Conservation (phyloP, 2,329 filamentous ascomycete species). For the Verticillium tricorpus region DNA sequence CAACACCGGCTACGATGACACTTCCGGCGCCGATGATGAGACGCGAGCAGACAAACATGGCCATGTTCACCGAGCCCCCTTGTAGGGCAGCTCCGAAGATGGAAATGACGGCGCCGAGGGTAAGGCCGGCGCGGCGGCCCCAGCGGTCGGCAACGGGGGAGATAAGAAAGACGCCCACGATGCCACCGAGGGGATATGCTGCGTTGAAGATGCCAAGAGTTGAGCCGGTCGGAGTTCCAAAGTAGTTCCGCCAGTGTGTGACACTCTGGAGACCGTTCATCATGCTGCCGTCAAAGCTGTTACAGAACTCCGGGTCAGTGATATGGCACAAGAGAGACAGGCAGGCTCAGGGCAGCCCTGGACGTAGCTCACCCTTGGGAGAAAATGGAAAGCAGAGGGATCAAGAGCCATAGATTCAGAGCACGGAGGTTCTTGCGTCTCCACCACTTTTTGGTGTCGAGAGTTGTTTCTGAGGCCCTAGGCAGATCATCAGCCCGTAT, state of each 20-base stretch:
- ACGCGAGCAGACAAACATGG: constrained; percentile 36
- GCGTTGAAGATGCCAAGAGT: constrained; percentile 1
- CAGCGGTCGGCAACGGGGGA: neutral
- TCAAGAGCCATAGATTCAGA: neutral
- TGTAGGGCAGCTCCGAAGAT: constrained; percentile 33
- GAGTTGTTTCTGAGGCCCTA: neutral
- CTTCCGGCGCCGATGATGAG: constrained; percentile 13
- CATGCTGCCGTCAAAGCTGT: too few relatives aligned
- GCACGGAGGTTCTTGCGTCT: neutral
- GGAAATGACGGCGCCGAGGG: neutral
- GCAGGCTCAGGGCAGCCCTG: neutral
- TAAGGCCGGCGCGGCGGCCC: neutral
- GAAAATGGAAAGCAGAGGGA: neutral
- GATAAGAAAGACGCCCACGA: neutral
- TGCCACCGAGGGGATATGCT: neutral
- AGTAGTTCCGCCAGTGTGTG: neutral
- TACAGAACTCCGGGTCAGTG: too few relatives aligned
- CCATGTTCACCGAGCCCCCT: constrained; percentile 35
- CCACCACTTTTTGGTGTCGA: neutral
- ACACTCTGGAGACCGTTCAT: neutral
- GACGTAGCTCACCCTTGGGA: neutral
- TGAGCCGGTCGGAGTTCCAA: neutral
- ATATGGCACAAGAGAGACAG: too few relatives aligned
- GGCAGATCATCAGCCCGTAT: neutral
- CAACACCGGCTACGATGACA: neutral